Evolutionary conservation across 2,329 filamentous ascomycete species (phyloP), one percentile per base, ranked within the genome.

Genomic region (Epichloe glyceriae): DNA sequence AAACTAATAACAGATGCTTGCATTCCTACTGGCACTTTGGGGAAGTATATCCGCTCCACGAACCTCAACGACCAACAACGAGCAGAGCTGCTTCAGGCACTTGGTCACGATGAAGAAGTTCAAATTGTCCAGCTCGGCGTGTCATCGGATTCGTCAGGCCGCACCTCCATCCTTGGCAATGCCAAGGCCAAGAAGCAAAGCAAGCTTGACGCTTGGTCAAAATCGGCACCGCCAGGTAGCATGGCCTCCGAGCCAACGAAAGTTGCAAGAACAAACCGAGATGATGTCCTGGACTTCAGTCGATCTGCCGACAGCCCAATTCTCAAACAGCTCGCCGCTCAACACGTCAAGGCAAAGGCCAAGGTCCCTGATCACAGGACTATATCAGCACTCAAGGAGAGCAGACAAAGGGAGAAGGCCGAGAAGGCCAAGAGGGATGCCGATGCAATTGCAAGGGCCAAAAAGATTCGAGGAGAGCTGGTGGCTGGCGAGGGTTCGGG

Each of bases 51-150:
- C 19, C 78, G 83, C 56, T 83, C 79, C 59, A 95, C 90, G 2
- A 95, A 95, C 58, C 70, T 97, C 57, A 86, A 79, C 12, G 78
- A 80, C 37, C 82, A 85, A 51, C 89, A 97, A 62, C 88, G 90
- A 57, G 91, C 90, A 11, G 87, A 95, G 67, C 73, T 97, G 37
- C 69, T 82, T 47, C 76, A 80, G 59, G 80, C 78, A 8, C 65
- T 84, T 15, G 77, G 78, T 26, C 76, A 82, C 51, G 72, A 76
- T 43, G 78, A 80, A 34, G 70, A 76, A 10, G 66, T 79, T 11
- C 69, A 76, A 53, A 70, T 77, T 39, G 64, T 75, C 19, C 67
- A 72, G 47, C 60, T 69, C 15, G 71, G 62, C 47, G 34, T 66
- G 55, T 46, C 61, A 54, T 53, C 58, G 54, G 43, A 65, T 54